phyloP scores from a whole-genome alignment of 2,329 filamentous ascomycete species.

The Sporothrix euskadiensis region DNA sequence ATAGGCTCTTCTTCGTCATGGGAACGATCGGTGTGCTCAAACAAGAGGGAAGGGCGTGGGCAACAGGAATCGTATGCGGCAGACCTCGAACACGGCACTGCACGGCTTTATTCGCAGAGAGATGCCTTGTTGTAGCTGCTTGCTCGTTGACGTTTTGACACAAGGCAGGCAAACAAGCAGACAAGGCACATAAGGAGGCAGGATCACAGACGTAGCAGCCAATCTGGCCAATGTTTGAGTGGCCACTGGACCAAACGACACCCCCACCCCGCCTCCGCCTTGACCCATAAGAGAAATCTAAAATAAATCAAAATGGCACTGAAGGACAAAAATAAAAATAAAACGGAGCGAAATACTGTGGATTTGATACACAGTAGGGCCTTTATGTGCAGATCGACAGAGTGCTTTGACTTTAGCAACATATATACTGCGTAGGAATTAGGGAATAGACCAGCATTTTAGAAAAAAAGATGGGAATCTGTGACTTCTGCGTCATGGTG shows the following conservation, averaged over 20 bases:
- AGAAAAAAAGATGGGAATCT: not conserved
- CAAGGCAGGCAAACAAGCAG: not conserved
- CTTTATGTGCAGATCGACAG: not conserved
- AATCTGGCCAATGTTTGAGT: not conserved
- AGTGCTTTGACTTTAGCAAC: not conserved
- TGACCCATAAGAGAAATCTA: not conserved
- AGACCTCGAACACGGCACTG: not conserved
- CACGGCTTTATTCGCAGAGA: slow-evolving; percentile 16
- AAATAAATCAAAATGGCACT: not conserved
- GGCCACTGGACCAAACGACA: not conserved
- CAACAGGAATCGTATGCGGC: not conserved
- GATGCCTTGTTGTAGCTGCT: not conserved
- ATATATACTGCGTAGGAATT: not conserved
- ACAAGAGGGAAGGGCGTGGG: not conserved
- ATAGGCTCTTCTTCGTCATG: not conserved
- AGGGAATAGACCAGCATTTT: not conserved
- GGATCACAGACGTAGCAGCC: not conserved
- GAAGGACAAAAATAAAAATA: not conserved
- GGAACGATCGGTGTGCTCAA: not conserved
- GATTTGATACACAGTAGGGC: not conserved
- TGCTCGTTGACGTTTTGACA: not conserved
- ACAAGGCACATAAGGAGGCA: not conserved
- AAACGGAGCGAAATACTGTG: not conserved
- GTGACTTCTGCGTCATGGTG: not conserved
- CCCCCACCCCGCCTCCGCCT: not conserved